Percentiles rank a stretch among this genome's conserved stretches.
These are phyloP conservation scores for Sextonia rubra DNA, from an alignment of 164 flowering plant genomes.

Conservation along the genomic window DNA sequence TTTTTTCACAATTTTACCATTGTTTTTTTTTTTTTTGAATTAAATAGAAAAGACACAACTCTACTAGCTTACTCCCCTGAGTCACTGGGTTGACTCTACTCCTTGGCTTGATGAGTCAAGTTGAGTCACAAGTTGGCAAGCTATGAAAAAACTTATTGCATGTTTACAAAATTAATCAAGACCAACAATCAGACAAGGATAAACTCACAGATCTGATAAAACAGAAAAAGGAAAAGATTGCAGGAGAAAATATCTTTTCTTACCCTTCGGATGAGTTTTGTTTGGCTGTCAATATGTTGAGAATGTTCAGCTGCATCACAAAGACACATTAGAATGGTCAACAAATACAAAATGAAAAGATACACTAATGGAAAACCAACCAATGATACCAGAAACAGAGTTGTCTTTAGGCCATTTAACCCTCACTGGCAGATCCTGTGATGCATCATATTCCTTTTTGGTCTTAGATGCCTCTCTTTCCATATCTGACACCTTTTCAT, in stretches of 20 bases:
- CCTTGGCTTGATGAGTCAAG: too few relatives aligned
- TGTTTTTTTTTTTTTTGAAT: too few relatives aligned
- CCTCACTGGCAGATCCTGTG: slow-evolving; percentile 10
- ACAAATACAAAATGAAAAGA: not conserved
- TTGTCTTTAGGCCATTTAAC: slow-evolving; percentile 9
- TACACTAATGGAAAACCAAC: not conserved
- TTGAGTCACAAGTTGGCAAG: not conserved
- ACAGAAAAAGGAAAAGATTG: not conserved
- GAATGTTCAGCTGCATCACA: slow-evolving; percentile 48
- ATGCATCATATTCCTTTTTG: slow-evolving; percentile 21
- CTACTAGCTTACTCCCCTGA: too few relatives aligned
- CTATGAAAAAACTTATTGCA: not conserved
- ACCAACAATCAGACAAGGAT: not conserved
- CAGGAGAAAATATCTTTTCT: slow-evolving; percentile 5
- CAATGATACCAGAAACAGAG: slow-evolving; percentile 9
- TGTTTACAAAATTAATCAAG: not conserved
- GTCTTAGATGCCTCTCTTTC: slow-evolving; percentile 25
- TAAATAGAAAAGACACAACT: too few relatives aligned
- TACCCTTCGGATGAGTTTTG: slow-evolving; percentile 70
- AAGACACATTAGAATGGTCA: not conserved
- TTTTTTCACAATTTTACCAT: too few relatives aligned
- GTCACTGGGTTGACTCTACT: too few relatives aligned
- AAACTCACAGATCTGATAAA: not conserved
- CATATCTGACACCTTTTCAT: slow-evolving; percentile 22
- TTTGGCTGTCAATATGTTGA: slow-evolving; percentile 51